Percentiles rank a stretch among this genome's conserved stretches.
Conservation (phyloP, 140 eudicot genomes). For the Stevia rebaudiana region DNA sequence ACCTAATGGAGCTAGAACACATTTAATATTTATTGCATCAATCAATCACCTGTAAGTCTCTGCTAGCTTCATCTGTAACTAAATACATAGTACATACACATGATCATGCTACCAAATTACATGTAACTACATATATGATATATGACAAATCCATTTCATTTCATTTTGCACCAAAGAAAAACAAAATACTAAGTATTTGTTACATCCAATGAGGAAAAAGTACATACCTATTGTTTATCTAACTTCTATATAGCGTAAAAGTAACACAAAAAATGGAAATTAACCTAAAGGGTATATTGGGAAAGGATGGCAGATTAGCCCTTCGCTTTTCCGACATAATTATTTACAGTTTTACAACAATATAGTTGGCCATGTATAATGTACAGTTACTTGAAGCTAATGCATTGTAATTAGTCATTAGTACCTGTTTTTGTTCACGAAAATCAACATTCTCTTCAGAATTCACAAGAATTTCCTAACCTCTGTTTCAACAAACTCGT, state of each 20-base stretch:
- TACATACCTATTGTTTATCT: constrained; percentile 14
- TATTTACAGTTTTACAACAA: constrained; percentile 33
- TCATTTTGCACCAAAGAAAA: constrained; percentile 14
- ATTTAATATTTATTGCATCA: not conserved
- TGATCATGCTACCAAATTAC: not conserved
- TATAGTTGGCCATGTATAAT: constrained; percentile 33
- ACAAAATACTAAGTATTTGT: not conserved
- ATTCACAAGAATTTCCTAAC: constrained; percentile 78
- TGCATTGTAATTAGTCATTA: constrained; percentile 25
- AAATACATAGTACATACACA: not conserved
- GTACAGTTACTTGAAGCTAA: constrained; percentile 30
- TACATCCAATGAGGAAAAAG: not conserved
- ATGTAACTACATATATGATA: constrained; percentile 4
- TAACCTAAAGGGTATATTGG: constrained; percentile 25
- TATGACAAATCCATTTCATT: constrained; percentile 17
- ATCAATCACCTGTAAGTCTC: constrained; percentile 3
- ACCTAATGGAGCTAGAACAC: constrained; percentile 46
- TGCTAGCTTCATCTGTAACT: not conserved
- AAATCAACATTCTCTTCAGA: constrained; percentile 42
- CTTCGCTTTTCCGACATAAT: constrained; percentile 36
- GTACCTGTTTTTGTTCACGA: constrained; percentile 31
- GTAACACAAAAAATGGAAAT: constrained; percentile 17
- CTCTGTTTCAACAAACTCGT: constrained; percentile 60
- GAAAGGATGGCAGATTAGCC: constrained; percentile 51
- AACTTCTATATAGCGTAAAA: constrained; percentile 13